These are phyloP conservation scores for Talinum fruticosum DNA, from an alignment of 148 eudicot species.

Conservation along the genomic window DNA sequence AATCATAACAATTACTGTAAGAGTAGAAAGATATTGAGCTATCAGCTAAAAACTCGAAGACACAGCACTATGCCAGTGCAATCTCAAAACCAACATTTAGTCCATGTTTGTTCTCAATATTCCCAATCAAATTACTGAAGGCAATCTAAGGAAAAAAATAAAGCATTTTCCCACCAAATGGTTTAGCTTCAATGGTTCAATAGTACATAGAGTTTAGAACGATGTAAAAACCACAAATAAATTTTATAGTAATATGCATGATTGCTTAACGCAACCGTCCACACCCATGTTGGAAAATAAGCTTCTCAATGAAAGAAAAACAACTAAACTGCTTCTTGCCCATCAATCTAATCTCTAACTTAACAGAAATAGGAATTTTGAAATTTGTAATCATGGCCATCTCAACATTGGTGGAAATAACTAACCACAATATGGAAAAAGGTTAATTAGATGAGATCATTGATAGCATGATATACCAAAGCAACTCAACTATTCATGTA, in stretches of 20 bases:
- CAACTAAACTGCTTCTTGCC: neutral
- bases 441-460: neutral
- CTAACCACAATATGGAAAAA: neutral
- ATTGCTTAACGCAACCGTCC: neutral
- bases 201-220: neutral
- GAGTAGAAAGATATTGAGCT: neutral
- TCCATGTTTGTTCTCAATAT: neutral
- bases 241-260: too few relatives aligned
- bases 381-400: neutral
- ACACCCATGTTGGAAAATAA: neutral
- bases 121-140: neutral
- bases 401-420: neutral
- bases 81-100: neutral
- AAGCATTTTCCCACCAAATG: neutral
- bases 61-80: neutral
- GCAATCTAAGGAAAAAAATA: neutral
- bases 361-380: neutral
- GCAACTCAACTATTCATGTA: too few relatives aligned
- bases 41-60: conserved; percentile 1
- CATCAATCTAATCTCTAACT: neutral
- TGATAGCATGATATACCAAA: neutral
- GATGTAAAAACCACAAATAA: neutral
- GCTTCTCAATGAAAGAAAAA: neutral
- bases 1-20: neutral
- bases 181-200: neutral